phyloP scores from a whole-genome alignment of 129 eudicot species.

The Silybum marianum region DNA sequence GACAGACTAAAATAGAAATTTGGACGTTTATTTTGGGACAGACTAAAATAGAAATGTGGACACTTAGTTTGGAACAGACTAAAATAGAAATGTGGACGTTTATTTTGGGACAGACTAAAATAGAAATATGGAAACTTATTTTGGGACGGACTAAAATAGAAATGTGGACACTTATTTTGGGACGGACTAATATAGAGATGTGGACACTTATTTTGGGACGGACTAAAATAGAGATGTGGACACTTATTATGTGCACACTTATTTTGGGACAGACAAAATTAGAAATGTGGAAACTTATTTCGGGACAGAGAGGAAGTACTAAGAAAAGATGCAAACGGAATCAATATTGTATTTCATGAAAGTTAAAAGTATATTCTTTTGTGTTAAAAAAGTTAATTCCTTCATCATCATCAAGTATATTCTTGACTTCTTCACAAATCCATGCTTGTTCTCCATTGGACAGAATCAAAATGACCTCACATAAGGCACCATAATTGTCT shows the following conservation, averaged over 20 bases:
- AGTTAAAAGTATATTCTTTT: not conserved
- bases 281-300: not conserved
- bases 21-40: not conserved
- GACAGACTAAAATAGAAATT: not conserved
- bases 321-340: not conserved
- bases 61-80: not conserved
- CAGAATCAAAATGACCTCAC: constrained; percentile 1
- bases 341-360: not conserved
- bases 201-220: not conserved
- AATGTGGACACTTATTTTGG: not conserved
- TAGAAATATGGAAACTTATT: not conserved
- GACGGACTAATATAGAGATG: not conserved
- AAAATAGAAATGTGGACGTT: not conserved
- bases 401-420: constrained; percentile 12
- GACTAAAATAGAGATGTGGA: not conserved
- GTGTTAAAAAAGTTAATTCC: constrained; percentile 10
- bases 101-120: not conserved
- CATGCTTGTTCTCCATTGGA: constrained; percentile 7
- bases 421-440: constrained; percentile 25
- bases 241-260: no score
- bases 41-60: not conserved
- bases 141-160: not conserved
- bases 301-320: not conserved
- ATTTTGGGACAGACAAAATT: no score
- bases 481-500: not conserved